Percentiles rank a stretch among this genome's conserved stretches.
These are phyloP conservation scores for Gilbertella persicaria DNA, from an alignment of 371 early-diverging fungal species.

Conservation along the genomic window DNA sequence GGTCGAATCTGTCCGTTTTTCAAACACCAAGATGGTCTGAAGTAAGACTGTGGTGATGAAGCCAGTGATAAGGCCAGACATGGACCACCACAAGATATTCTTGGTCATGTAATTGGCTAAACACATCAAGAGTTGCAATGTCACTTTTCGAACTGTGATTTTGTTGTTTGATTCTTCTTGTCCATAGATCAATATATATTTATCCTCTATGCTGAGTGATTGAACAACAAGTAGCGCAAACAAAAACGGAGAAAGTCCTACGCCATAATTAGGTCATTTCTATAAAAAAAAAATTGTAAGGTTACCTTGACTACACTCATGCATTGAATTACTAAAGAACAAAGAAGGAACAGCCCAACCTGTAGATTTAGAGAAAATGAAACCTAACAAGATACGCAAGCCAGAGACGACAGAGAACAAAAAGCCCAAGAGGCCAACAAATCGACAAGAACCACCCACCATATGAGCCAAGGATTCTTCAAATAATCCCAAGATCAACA, in stretches of 20 bases:
- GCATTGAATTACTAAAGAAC: constrained; percentile 62
- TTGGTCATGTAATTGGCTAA: constrained; percentile 54
- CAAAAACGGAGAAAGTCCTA: constrained; percentile 60
- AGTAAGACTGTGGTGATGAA: constrained; percentile 42
- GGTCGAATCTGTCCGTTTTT: constrained; percentile 28
- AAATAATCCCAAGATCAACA: constrained; percentile 51
- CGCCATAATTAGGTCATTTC: neutral
- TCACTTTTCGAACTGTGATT: constrained; percentile 49
- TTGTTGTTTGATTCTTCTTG: constrained; percentile 33
- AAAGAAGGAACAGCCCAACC: constrained; percentile 60
- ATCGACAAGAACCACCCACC: constrained; percentile 49
- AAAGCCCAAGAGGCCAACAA: constrained; percentile 32
- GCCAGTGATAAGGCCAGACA: constrained; percentile 55
- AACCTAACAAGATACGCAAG: constrained; percentile 50
- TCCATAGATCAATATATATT: constrained; percentile 51
- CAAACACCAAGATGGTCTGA: constrained; percentile 31
- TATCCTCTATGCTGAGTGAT: constrained; percentile 55
- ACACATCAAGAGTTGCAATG: constrained; percentile 52
- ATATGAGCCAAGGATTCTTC: constrained; percentile 51
- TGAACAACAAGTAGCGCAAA: constrained; percentile 60
- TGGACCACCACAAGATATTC: constrained; percentile 67
- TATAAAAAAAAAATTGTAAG: constrained; percentile 6
- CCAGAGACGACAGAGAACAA: constrained; percentile 30
- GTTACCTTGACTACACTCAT: constrained; percentile 66
- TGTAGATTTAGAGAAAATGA: constrained; percentile 55